Evolutionary conservation across 352 stramenopile genomes (phyloP), one percentile per base, ranked within the genome.

Genomic region (Nothophytophthora sp.): DNA sequence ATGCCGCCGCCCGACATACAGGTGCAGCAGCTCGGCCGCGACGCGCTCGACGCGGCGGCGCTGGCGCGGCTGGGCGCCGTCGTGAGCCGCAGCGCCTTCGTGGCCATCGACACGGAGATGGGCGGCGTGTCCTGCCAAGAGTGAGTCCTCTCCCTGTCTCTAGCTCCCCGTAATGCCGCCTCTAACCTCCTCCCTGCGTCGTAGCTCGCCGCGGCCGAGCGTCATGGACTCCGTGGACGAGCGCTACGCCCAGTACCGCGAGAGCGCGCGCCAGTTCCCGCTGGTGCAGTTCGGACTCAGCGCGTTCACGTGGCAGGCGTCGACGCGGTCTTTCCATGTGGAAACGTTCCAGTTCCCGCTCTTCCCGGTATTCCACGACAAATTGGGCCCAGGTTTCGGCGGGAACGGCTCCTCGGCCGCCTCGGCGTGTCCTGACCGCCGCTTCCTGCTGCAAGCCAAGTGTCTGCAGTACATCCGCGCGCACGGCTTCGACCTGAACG

Each of bases 401-500:
- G n/a, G 19, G 42, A 19, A 33, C 22, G 7, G 37, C 38, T 7
- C 43, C 35, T 3, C 32, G 23, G 22, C 34, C 33, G 45, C 41
- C 46, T 41, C 50, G 59, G 22, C 53, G 1, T 57, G 53, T 47
- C 70, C 75, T 2, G 76, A 92, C 45, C 55, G 81, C 4, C 60
- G 74, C 12, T 92, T 92, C 36, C 58, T 87, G 27, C 28, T 85
- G 18, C 81, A 92, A 48, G 60, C 81, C 54, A 88, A 85, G 55
- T 92, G 79, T 50, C 48, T 92, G 7, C 75, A 86, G 53, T 92
- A 86, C 51, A 81, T 90, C 29, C 81, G 80, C 24, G 64, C 72
- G 33, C 81, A 92, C 37, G 81, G 81, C 19, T 92, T 92, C 48
- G 81, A 92, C 46, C 55, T 92, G 12, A 92, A 92, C 55, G 42